phyloP scores from a whole-genome alignment of 1,284 basidiomycete species.

The Microbotryum scabiosae region DNA sequence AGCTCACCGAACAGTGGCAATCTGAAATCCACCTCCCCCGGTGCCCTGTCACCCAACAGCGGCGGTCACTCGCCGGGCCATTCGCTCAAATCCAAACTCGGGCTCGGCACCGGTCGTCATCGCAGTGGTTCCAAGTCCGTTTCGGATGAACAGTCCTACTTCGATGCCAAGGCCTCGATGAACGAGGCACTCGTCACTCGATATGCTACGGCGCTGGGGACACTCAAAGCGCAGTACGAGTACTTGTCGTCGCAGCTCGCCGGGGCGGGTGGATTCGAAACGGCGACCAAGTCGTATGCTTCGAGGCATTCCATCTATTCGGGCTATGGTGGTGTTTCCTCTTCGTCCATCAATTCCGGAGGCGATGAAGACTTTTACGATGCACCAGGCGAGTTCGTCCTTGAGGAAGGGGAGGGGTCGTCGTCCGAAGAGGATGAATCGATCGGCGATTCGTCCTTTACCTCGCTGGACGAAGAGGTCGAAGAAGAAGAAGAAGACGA shows the following conservation, averaged over 20 bases:
- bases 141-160: slow-evolving; percentile 2
- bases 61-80: background rate
- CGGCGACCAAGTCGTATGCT: too few species aligned
- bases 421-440: slow-evolving; percentile 16
- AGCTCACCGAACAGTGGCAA: background rate
- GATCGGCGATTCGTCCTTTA: slow-evolving; percentile 1
- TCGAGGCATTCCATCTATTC: too few species aligned
- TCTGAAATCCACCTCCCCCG: background rate
- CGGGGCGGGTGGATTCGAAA: background rate
- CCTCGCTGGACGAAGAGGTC: slow-evolving; percentile 30
- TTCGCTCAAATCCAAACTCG: background rate
- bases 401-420: slow-evolving; percentile 27
- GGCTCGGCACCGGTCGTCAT: background rate
- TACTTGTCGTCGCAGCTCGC: background rate
- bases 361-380: slow-evolving; percentile 5
- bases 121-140: background rate
- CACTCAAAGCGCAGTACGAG: slow-evolving; percentile 9
- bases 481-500: slow-evolving; percentile 31
- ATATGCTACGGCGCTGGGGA: slow-evolving; percentile 2
- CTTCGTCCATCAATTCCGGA: background rate
- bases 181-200: slow-evolving; percentile 8
- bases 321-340: too few species aligned
- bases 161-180: background rate
- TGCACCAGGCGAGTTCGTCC: slow-evolving; percentile 28
- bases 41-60: background rate